Evolutionary conservation across 768 basidiomycete species (phyloP), one percentile per base, ranked within the genome.

Genomic region (Filobasidium wieringae): DNA sequence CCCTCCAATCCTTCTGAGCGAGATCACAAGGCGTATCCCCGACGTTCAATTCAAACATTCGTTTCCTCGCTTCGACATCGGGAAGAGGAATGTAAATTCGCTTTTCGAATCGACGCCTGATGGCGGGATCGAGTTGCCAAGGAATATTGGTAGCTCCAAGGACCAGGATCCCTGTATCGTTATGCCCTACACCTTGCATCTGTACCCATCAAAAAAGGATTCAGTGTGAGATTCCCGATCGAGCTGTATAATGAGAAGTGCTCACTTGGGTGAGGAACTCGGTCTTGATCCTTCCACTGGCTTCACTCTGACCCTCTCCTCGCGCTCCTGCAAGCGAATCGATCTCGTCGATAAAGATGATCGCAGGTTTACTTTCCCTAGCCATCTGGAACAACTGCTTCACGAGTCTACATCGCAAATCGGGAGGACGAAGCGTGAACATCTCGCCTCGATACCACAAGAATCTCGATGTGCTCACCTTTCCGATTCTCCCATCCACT

Each of bases 401-500:
- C 49, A 99, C 95, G 51, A 96, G 79, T 70, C 91, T 93, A 58
- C 9, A 14, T 17, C 15, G 61, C 37, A 15, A 19, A 2, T 2
- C 7, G 15, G 19, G 34, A 34, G 4, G n/a, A 53, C 15, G 19
- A n/a, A n/a, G 36, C 36, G n/a, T n/a, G n/a, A n/a, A n/a, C n/a
- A n/a, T n/a, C 9, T n/a, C 36, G 36, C 36, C 11, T 11, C 34
- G 19, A 9, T 30, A 9, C 5, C 11, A 36, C 9, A 6, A 14
- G 7, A 31, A 7, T 3, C 27, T 9, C 12, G 29, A 54, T 3
- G 24, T 1, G 73, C 82, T 70, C 61, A 87, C 91, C 93, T 79
- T 76, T 97, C 93, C 4, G 89, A 92, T 74, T 99, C 95, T 58
- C 95, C 95, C 77, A 97, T 95, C 95, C 95, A 99, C 73, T 97